Evolutionary conservation across 352 stramenopile species (phyloP).

Genomic region (Pythium coloratum): DNA sequence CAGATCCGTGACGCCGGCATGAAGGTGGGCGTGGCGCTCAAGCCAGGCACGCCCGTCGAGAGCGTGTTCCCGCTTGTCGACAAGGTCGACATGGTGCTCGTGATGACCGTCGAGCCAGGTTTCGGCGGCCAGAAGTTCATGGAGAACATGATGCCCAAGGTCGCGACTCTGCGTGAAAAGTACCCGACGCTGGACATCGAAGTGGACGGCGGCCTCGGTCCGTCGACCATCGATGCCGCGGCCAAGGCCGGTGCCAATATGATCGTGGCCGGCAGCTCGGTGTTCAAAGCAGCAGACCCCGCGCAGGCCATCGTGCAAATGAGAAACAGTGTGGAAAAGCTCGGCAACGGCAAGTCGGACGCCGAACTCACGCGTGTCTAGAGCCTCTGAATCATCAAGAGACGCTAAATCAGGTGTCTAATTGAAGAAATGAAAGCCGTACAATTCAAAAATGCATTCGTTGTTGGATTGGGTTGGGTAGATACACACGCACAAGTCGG

Average conservation of each 20-base stretch:
- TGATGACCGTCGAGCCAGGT: conserved; percentile 98
- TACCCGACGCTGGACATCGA: conserved; percentile 97
- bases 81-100: conserved; percentile 94
- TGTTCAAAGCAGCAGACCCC: conserved; percentile 87
- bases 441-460: conserved; percentile 12
- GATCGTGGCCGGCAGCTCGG: conserved; percentile 95
- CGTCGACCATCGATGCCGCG: conserved; percentile 92
- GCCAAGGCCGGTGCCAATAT: conserved; percentile 96
- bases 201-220: conserved; percentile 95
- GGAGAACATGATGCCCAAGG: conserved; percentile 94
- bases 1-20: conserved; percentile 89
- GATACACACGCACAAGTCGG: conserved; percentile 16
- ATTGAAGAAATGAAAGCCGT: neutral
- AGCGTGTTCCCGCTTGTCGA: conserved; percentile 81
- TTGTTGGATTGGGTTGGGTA: conserved; percentile 7
- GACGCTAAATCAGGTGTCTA: neutral
- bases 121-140: conserved; percentile 98
- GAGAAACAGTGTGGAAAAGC: conserved; percentile 79
- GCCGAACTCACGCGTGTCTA: conserved; percentile 60
- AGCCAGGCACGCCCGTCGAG: conserved; percentile 92
- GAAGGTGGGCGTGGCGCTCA: conserved; percentile 95
- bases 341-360: conserved; percentile 74
- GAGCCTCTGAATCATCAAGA: neutral
- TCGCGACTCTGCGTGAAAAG: conserved; percentile 83
- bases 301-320: conserved; percentile 75